Evolutionary conservation across 1,284 basidiomycete genomes (phyloP).

Genomic region (Peniophora sp.): DNA sequence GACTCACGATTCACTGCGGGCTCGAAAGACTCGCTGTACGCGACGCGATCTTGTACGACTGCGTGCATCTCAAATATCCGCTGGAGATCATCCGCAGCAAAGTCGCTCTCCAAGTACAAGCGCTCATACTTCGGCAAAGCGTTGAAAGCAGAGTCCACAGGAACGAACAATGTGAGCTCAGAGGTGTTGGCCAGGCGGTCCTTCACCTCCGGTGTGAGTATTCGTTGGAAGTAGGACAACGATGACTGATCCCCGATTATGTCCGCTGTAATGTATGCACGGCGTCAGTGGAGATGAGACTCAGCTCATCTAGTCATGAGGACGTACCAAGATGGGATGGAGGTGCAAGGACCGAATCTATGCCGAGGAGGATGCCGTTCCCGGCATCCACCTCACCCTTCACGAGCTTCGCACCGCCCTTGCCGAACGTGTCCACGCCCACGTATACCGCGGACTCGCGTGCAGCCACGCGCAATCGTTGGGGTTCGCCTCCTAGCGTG

Average conservation of each 20-base stretch:
- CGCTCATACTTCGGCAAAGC: constrained; percentile 60
- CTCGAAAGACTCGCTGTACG: constrained; percentile 59
- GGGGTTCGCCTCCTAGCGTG: constrained; percentile 75
- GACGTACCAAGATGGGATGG: constrained; percentile 70
- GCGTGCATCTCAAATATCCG: constrained; percentile 77
- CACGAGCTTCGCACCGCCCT: constrained; percentile 55
- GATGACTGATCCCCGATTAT: constrained; percentile 51
- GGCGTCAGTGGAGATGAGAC: not conserved
- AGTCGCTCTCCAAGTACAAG: constrained; percentile 80
- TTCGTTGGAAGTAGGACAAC: constrained; percentile 63
- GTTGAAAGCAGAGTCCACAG: constrained; percentile 76
- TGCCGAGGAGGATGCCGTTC: constrained; percentile 76
- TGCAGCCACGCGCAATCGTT: constrained; percentile 64
- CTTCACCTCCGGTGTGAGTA: constrained; percentile 51
- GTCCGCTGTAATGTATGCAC: constrained; percentile 32
- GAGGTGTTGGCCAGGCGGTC: constrained; percentile 53
- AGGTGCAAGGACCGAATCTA: constrained; percentile 70
- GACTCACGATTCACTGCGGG: constrained; percentile 46
- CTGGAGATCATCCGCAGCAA: constrained; percentile 70
- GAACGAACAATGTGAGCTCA: constrained; percentile 86
- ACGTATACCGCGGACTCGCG: constrained; percentile 46
- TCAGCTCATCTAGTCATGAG: not conserved
- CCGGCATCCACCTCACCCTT: constrained; percentile 49
- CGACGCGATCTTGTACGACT: constrained; percentile 47
- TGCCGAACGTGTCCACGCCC: constrained; percentile 67